Evolutionary conservation across 495 filamentous ascomycete species (phyloP).

Genomic region (Talaromyces proteolyticus): DNA sequence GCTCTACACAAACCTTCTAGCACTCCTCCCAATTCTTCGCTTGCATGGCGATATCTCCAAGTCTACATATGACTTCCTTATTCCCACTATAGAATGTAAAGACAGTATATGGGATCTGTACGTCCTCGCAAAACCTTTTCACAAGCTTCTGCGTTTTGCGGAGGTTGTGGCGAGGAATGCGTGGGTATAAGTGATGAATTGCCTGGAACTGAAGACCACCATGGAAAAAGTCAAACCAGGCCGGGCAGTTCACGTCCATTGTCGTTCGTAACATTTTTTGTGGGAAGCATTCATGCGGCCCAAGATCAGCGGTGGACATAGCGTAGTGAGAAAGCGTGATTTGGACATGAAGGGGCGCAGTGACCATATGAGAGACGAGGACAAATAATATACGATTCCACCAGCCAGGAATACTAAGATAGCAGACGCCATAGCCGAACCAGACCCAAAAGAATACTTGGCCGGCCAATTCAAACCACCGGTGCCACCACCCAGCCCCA

Average conservation of each 20-base stretch:
- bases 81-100: conserved; percentile 95
- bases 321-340: conserved; percentile 96
- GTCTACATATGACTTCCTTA: conserved; percentile 73
- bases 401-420: conserved; percentile 65
- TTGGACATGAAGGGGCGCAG: conserved; percentile 85
- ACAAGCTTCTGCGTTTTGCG: conserved; percentile 76
- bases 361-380: conserved; percentile 80
- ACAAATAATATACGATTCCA: conserved; percentile 69
- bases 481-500: conserved; percentile 83
- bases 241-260: conserved; percentile 95
- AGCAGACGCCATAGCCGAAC: conserved; percentile 85
- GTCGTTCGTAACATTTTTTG: conserved; percentile 97
- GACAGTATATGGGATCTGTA: conserved; percentile 86
- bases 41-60: conserved; percentile 87
- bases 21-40: conserved; percentile 84
- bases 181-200: conserved; percentile 89
- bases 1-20: no score
- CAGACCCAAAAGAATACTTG: conserved; percentile 92
- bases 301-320: conserved; percentile 91
- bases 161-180: conserved; percentile 91
- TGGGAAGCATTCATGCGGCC: conserved; percentile 81
- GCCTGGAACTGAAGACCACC: conserved; percentile 96
- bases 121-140: conserved; percentile 83
- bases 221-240: conserved; percentile 97
- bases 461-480: conserved; percentile 77